Evolutionary conservation across 2,329 filamentous ascomycete genomes (phyloP).

Genomic region (Lasiodiplodia sp.): DNA sequence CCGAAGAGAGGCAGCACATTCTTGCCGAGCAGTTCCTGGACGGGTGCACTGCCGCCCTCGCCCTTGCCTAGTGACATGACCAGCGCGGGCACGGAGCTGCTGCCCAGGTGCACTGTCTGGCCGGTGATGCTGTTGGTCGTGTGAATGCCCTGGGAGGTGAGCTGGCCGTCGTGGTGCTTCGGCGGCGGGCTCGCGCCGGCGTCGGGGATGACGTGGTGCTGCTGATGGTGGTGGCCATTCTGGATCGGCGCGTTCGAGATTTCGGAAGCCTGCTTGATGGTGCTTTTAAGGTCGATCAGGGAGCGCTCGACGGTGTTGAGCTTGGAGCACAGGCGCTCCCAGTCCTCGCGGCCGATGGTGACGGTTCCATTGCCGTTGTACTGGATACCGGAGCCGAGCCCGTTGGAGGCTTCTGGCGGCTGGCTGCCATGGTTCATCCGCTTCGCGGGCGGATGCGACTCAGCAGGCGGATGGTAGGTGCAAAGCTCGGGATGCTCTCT

Average conservation of each 20-base stretch:
- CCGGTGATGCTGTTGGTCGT: conserved; percentile 66
- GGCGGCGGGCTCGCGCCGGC: conserved; percentile 43
- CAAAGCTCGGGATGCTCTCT: conserved; percentile 60
- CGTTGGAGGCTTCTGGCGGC: conserved; percentile 16
- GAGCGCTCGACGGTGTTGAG: conserved; percentile 57
- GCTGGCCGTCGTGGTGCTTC: conserved; percentile 48
- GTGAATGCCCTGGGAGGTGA: conserved; percentile 64
- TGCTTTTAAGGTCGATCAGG: conserved; percentile 53
- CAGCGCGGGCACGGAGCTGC: conserved; percentile 67
- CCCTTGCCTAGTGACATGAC: conserved; percentile 58
- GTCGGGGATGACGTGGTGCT: conserved; percentile 34
- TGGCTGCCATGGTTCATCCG: conserved; percentile 36
- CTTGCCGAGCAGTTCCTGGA: conserved; percentile 64
- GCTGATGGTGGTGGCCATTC: conserved; percentile 33
- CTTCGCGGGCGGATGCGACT: conserved; percentile 50
- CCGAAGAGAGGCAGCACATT: conserved; percentile 69
- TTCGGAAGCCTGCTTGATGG: conserved; percentile 48
- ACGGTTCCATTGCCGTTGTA: conserved; percentile 48
- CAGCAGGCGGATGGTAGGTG: conserved; percentile 51
- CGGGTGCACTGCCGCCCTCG: conserved; percentile 48
- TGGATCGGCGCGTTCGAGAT: conserved; percentile 33
- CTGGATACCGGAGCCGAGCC: conserved; percentile 20
- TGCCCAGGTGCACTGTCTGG: conserved; percentile 68
- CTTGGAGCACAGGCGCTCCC: conserved; percentile 57
- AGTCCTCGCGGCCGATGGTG: conserved; percentile 53